Evolutionary conservation across 2,329 filamentous ascomycete genomes (phyloP).

Genomic region (Hypoxylon sp.): DNA sequence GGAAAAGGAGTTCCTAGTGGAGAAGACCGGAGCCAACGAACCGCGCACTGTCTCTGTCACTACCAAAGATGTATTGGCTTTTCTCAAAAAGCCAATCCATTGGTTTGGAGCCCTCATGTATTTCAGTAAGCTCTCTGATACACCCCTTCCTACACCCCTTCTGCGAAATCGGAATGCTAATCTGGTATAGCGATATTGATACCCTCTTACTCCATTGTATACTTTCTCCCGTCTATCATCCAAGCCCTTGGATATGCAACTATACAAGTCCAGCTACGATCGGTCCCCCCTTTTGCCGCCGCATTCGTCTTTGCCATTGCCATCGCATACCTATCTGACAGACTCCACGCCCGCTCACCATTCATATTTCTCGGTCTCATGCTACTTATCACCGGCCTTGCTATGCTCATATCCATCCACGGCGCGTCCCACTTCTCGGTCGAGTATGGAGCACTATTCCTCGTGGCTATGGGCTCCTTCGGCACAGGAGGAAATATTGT

Average conservation of each 20-base stretch:
- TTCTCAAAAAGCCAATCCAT: conserved; percentile 24
- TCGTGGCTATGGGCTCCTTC: conserved; percentile 19
- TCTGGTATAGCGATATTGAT: not conserved
- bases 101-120: conserved; percentile 33
- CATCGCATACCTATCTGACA: conserved; percentile 10
- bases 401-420: conserved; percentile 20
- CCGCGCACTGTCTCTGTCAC: conserved; percentile 11
- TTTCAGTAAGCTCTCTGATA: conserved; percentile 44
- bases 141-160: conserved; percentile 30
- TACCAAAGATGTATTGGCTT: conserved; percentile 7
- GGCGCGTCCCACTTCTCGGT: conserved; percentile 7
- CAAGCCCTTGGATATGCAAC: conserved; percentile 47
- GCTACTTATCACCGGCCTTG: conserved; percentile 20
- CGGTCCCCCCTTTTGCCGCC: conserved; percentile 50
- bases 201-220: conserved; percentile 46
- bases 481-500: conserved; percentile 5
- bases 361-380: conserved; percentile 4
- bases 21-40: conserved; percentile 11
- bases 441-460: conserved; percentile 20
- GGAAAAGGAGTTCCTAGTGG: conserved; percentile 44
- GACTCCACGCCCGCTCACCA: conserved; percentile 5
- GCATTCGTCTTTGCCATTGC: conserved; percentile 48
- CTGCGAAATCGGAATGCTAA: conserved; percentile 16
- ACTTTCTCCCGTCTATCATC: conserved; percentile 49
- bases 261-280: conserved; percentile 47